Evolutionary conservation across 495 filamentous ascomycete species (phyloP).

Genomic region (Aspergillus homomorphus): DNA sequence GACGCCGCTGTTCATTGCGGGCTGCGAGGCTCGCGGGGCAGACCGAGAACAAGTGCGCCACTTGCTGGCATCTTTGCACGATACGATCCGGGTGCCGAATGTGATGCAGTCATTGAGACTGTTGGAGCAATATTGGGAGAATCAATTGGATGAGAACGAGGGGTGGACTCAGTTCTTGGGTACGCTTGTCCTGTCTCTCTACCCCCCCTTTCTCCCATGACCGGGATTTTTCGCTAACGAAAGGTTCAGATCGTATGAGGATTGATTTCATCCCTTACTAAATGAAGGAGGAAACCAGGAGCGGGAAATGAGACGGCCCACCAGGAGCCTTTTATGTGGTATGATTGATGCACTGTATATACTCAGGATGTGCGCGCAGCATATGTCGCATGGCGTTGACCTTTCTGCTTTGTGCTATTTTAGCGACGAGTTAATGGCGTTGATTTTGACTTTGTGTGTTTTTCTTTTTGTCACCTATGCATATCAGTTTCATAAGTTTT

Average conservation of each 20-base stretch:
- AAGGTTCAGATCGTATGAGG: constrained; percentile 40
- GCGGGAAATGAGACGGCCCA: background rate
- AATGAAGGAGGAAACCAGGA: constrained; percentile 2
- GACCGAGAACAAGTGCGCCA: constrained; percentile 39
- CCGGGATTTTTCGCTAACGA: constrained; percentile 10
- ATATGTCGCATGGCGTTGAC: background rate
- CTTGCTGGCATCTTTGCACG: constrained; percentile 37
- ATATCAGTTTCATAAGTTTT: background rate
- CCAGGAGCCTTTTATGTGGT: constrained; percentile 1
- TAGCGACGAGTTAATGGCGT: constrained; percentile 4
- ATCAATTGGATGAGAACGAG: constrained; percentile 38
- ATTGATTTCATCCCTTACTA: constrained; percentile 50
- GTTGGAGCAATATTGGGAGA: constrained; percentile 44
- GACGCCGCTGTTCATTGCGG: constrained; percentile 46
- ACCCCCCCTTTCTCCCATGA: background rate
- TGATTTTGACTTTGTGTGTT: background rate
- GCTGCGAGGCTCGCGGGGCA: constrained; percentile 40
- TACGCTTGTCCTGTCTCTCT: too few relatives aligned
- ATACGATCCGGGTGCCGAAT: constrained; percentile 46
- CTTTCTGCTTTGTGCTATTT: background rate
- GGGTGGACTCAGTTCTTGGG: constrained; percentile 46
- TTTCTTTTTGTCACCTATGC: constrained; percentile 1
- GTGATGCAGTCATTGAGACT: constrained; percentile 46
- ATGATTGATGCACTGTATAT: constrained; percentile 6
- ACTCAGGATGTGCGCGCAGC: constrained; percentile 19